Base-by-base conservation (phyloP, 23 red algal species). In the Gracilaria gracilis region DNA sequence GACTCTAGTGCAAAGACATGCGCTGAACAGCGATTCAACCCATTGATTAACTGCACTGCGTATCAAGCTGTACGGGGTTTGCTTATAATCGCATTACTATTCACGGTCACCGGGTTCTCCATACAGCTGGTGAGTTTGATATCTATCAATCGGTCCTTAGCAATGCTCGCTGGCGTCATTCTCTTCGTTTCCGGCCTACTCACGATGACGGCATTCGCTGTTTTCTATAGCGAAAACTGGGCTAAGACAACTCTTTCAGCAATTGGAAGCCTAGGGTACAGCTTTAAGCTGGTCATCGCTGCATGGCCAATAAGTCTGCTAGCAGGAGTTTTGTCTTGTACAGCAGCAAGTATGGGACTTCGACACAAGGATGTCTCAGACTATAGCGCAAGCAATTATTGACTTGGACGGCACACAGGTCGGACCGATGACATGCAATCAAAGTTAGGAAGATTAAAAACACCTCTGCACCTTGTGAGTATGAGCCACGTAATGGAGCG, bases 311-410 rank as follows among this genome's bases (percentile, higher is more conserved):
- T 92, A 49, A 73, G 48, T 19, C 69, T 92, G 59, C 7, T 92
- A 13, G 77, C 75, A 59, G 89, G 42, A 58, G 59, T 92, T 47
- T 17, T 92, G 13, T 84, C 79, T n/a, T 92, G 89, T 79, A 72
- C 75, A 53, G 89, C 89, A n/a, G 89, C 89, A 42, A 84, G 79
- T 46, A 83, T 92, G 78, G 89, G 89, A 71, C 49, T 92, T 27
- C 77, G 89, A 50, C 89, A 84, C 46, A 83, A 92, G 66, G 78
- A 92, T 38, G 69, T 84, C n/a, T 84, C 78, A 28, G 89, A 92
- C 55, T 92, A 92, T 72, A 90, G 87, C 42, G 87, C 87, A 61
- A 90, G 87, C 72, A 90, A 90, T 65, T 90, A 90, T n/a, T 90
- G 42, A 77, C 38, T 70, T 36, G 35, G 23, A 73, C 20, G 28